Conservation (phyloP, 257 asterid species). For the Solanum virginianum region DNA sequence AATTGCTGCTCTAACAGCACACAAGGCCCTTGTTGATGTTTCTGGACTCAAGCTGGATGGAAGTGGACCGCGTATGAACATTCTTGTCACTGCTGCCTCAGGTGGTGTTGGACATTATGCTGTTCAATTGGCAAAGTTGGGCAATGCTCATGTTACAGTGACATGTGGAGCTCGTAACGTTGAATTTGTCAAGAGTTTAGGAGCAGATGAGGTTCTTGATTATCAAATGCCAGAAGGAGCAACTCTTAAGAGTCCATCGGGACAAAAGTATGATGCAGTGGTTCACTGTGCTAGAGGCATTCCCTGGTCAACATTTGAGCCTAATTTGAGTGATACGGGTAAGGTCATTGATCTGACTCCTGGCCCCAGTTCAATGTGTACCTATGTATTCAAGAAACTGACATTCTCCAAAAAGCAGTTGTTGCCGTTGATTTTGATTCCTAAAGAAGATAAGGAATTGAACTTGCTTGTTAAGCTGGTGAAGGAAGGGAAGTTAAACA, state of each 20-base stretch:
- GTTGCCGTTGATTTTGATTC: constrained; percentile 32
- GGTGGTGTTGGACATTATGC: constrained; percentile 71
- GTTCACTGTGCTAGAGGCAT: constrained; percentile 40
- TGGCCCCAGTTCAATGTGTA: constrained; percentile 35
- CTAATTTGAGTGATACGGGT: constrained; percentile 27
- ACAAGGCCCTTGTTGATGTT: constrained; percentile 39
- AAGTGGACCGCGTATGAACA: constrained; percentile 39
- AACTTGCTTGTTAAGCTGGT: constrained; percentile 29
- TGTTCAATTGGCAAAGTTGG: constrained; percentile 63
- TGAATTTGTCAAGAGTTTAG: constrained; percentile 43
- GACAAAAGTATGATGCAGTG: constrained; percentile 45
- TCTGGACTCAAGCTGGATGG: constrained; percentile 42
- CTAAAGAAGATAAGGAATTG: constrained; percentile 28
- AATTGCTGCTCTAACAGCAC: constrained; percentile 46
- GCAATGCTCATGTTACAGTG: constrained; percentile 50
- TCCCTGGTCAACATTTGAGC: constrained; percentile 53
- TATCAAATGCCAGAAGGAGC: constrained; percentile 56
- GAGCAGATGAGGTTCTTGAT: constrained; percentile 68
- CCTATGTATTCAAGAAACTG: constrained; percentile 37
- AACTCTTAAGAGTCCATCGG: constrained; percentile 58
- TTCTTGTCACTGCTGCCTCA: constrained; percentile 51
- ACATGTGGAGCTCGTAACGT: constrained; percentile 59
- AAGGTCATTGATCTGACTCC: constrained; percentile 56
- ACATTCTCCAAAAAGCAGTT: constrained; percentile 35
- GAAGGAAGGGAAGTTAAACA: constrained; percentile 47